Evolutionary conservation across 2,329 filamentous ascomycete species (phyloP).

Genomic region (Ambrosiella cleistominuta): DNA sequence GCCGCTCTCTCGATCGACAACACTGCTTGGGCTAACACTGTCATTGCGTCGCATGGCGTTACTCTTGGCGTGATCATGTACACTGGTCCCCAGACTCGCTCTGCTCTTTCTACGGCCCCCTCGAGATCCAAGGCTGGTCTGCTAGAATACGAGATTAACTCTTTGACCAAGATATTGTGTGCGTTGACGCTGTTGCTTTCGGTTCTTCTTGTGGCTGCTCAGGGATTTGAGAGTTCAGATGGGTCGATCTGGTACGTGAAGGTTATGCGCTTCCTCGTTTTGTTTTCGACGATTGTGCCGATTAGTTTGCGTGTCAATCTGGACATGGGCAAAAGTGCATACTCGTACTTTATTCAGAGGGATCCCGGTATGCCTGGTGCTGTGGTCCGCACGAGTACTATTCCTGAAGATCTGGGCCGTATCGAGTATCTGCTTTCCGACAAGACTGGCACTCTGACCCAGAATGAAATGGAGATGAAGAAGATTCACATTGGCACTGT

Average conservation of each 20-base stretch:
- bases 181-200: slow-evolving; percentile 73
- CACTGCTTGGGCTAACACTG: slow-evolving; percentile 95
- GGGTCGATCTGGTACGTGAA: slow-evolving; percentile 78
- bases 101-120: slow-evolving; percentile 77
- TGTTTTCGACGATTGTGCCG: slow-evolving; percentile 98
- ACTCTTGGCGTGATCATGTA: slow-evolving; percentile 86
- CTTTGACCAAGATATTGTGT: slow-evolving; percentile 88
- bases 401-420: slow-evolving; percentile 85
- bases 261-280: slow-evolving; percentile 91
- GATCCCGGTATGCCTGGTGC: slow-evolving; percentile 82
- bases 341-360: slow-evolving; percentile 85
- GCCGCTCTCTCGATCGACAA: slow-evolving; percentile 82
- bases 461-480: slow-evolving; percentile 98
- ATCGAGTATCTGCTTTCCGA: slow-evolving; percentile 95
- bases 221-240: slow-evolving; percentile 55
- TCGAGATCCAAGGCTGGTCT: slow-evolving; percentile 89
- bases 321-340: slow-evolving; percentile 92
- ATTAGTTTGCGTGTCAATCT: slow-evolving; percentile 93
- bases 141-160: slow-evolving; percentile 92
- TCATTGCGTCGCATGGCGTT: slow-evolving; percentile 80
- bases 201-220: slow-evolving; percentile 69
- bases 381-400: slow-evolving; percentile 89
- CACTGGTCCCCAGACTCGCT: slow-evolving; percentile 83
- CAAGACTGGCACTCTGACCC: slow-evolving; percentile 94
- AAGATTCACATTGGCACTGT: slow-evolving; percentile 98